phyloP scores from a whole-genome alignment of 192 early-diverging fungal species.

The Backusella macrospora region DNA sequence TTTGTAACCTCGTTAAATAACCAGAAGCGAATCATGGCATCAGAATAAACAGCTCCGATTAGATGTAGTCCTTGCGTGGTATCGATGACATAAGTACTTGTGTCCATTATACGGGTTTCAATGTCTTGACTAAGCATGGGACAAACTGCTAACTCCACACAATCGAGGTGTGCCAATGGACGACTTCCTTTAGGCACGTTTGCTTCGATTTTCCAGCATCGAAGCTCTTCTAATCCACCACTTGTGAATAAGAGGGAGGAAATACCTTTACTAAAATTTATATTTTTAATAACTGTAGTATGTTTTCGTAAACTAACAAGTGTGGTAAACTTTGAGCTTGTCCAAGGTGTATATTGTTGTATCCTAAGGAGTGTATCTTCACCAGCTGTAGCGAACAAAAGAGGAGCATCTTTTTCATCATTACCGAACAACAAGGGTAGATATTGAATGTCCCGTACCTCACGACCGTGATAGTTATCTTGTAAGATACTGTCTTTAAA shows the following conservation, averaged over 20 bases:
- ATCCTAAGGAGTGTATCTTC: constrained; percentile 59
- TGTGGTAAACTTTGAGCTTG: constrained; percentile 18
- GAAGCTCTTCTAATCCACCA: constrained; percentile 64
- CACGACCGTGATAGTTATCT: constrained; percentile 63
- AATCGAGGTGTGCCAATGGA: constrained; percentile 37
- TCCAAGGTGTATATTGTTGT: constrained; percentile 50
- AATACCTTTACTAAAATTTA: constrained; percentile 43
- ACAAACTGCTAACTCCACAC: constrained; percentile 50
- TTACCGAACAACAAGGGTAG: constrained; percentile 22
- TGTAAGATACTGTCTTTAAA: constrained; percentile 63
- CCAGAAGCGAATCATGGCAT: constrained; percentile 65
- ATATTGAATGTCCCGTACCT: constrained; percentile 58
- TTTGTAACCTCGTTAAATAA: constrained; percentile 56
- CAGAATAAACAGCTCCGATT: constrained; percentile 75
- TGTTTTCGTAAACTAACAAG: constrained; percentile 49
- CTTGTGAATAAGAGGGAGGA: constrained; percentile 59
- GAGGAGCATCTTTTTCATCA: constrained; percentile 28
- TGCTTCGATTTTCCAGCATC: constrained; percentile 62
- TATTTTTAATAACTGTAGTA: constrained; percentile 54
- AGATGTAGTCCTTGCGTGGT: constrained; percentile 44
- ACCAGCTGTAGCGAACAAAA: constrained; percentile 59
- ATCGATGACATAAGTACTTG: constrained; percentile 47
- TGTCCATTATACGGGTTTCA: constrained; percentile 81
- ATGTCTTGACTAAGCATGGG: constrained; percentile 48
- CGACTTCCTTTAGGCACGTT: constrained; percentile 18